phyloP scores from a whole-genome alignment of 345 rosid genomes.

The Lepidium sativum region DNA sequence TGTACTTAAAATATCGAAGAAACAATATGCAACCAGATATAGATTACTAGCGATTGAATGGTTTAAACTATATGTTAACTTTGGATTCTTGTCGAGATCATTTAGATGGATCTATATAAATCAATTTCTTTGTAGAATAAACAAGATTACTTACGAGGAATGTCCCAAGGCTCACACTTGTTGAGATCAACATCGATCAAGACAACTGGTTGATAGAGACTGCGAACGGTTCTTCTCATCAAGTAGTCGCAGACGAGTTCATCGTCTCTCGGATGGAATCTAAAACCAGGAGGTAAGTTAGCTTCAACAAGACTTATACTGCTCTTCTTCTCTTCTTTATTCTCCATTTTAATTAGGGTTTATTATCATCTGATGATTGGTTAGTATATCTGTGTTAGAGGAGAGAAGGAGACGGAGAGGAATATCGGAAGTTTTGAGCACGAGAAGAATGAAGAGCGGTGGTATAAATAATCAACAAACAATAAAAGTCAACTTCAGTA shows the following conservation, averaged over 20 bases:
- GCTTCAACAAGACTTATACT: conserved; percentile 60
- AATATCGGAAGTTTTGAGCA: neutral
- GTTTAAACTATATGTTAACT: neutral
- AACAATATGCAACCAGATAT: neutral
- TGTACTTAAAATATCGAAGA: neutral
- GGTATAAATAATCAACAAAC: conserved; percentile 10
- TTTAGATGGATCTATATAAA: neutral
- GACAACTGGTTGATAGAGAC: conserved; percentile 43
- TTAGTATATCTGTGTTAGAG: neutral
- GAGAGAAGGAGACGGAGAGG: conserved; percentile 1
- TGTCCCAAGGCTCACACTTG: conserved; percentile 94
- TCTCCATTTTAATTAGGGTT: conserved; percentile 9
- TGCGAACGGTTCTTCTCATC: conserved; percentile 43
- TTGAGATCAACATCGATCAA: conserved; percentile 80
- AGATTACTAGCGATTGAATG: neutral
- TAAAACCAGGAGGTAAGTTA: conserved; percentile 78
- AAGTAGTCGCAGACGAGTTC: conserved; percentile 77
- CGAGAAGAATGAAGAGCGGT: conserved; percentile 13
- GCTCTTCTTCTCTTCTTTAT: conserved; percentile 10
- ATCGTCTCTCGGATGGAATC: conserved; percentile 91
- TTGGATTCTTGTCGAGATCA: neutral
- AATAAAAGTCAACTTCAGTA: conserved; percentile 19
- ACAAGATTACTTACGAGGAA: conserved; percentile 51
- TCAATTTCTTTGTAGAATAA: neutral
- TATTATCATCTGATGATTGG: conserved; percentile 3